Evolutionary conservation across 2,329 filamentous ascomycete species (phyloP), one percentile per base, ranked within the genome.

Genomic region (Microascus cirrosus): DNA sequence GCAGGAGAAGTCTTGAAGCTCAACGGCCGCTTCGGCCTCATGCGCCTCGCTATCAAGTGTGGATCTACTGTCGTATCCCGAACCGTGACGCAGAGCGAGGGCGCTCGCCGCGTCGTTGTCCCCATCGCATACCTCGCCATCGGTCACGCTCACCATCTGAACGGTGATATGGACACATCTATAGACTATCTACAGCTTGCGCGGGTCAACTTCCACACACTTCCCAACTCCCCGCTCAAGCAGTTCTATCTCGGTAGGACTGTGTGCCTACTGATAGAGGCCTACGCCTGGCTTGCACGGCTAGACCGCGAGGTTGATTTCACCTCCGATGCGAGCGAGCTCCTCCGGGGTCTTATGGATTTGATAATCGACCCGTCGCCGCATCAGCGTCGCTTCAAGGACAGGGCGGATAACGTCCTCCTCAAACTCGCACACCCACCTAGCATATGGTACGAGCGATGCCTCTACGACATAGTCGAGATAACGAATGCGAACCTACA

Each of bases 391-490:
- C 12, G 1, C 48, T 42, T 52, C 24, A 13, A 25, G 25, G 48
- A 52, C 28, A 53, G 13, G 22, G 45, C 48, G 8, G 55, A 57
- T 32, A 53, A 52, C 50, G 55, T 34, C 18, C 55, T 57, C 20
- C 50, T 57, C 48, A 57, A 42, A 22, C 32, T 57, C n/a, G 22
- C 50, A 4, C 55, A 57, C 28, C 55, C 45, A 8, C 32, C 45
- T 8, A 22, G 35, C 32, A 39, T 57, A 28, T 57, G 55, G 55
- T 35, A 53, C 22, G 55, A 36, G 28, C 32, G 48, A 12, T 57
- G 55, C 15, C 39, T 57, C n/a, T 57, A 53, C 48, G 55, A 57
- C 36, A 48, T 57, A 6, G 55, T 57, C 4, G 55, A 57, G 25
- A n/a, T 57, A 4, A 39, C 55, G 12, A 36, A 32, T 28, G 32